These are phyloP conservation scores for Kurtzmaniella quercitrusa DNA, from an alignment of 1,139 yeast species.

Conservation along the genomic window DNA sequence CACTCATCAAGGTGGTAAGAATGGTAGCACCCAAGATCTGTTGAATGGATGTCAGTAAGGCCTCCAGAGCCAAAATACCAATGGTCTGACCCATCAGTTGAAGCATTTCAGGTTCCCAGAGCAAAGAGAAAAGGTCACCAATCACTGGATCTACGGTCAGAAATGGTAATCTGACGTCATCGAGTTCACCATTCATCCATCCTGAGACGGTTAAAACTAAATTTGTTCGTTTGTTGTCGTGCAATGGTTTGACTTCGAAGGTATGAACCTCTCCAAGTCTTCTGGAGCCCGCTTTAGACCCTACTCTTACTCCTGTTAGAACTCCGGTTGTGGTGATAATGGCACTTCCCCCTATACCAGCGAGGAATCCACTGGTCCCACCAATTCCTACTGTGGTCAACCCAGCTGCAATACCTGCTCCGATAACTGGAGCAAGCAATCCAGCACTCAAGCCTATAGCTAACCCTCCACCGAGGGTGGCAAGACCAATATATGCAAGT, in stretches of 20 bases:
- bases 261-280: slow-evolving; percentile 92
- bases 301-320: slow-evolving; percentile 86
- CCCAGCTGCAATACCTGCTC: slow-evolving; percentile 98
- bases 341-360: slow-evolving; percentile 97
- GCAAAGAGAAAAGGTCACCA: slow-evolving; percentile 89
- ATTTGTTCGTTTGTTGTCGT: slow-evolving; percentile 84
- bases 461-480: slow-evolving; percentile 95
- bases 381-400: slow-evolving; percentile 89
- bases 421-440: slow-evolving; percentile 92
- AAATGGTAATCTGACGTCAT: slow-evolving; percentile 94
- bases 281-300: slow-evolving; percentile 76
- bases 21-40: slow-evolving; percentile 93
- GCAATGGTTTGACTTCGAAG: slow-evolving; percentile 89
- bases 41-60: slow-evolving; percentile 87
- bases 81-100: slow-evolving; percentile 96
- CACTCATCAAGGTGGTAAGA: slow-evolving; percentile 91
- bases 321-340: slow-evolving; percentile 91
- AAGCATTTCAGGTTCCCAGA: slow-evolving; percentile 99
- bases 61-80: slow-evolving; percentile 88
- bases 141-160: slow-evolving; percentile 95
- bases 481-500: slow-evolving; percentile 85
- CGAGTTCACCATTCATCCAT: slow-evolving; percentile 95
- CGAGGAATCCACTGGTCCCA: slow-evolving; percentile 87
- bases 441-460: slow-evolving; percentile 96
- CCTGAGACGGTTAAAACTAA: slow-evolving; percentile 91